Evolutionary conservation across 345 rosid species (phyloP).

Genomic region (Conringia planisiliqua): DNA sequence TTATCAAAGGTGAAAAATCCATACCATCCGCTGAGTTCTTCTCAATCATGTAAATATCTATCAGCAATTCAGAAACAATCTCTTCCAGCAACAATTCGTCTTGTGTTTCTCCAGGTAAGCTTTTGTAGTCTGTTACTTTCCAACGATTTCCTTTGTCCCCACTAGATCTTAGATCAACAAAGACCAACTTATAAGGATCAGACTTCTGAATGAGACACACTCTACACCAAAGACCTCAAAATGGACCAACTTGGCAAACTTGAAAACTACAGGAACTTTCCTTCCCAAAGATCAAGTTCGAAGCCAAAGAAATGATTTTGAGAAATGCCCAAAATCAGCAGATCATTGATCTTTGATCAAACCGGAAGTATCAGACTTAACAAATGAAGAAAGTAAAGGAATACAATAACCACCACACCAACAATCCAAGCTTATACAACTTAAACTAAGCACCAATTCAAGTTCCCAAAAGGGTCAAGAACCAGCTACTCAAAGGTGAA

Average conservation of each 20-base stretch:
- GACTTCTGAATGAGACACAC: neutral
- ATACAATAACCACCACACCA: conserved; percentile 17
- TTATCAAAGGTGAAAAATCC: conserved; percentile 55
- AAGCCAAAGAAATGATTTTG: conserved; percentile 28
- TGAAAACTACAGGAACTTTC: neutral
- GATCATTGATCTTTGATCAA: conserved; percentile 12
- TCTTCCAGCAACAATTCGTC: neutral
- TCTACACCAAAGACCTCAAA: conserved; percentile 5
- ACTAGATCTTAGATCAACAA: conserved; percentile 13
- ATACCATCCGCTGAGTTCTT: conserved; percentile 51
- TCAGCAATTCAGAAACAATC: conserved; percentile 4
- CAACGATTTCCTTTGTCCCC: neutral
- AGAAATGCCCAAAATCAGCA: conserved; percentile 21
- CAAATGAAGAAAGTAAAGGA: neutral
- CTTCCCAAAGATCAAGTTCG: conserved; percentile 5
- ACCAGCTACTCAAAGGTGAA: conserved; percentile 17
- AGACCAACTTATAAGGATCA: conserved; percentile 13
- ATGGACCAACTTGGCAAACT: neutral
- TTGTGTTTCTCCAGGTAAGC: neutral
- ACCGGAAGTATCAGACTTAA: neutral
- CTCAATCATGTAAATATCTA: conserved; percentile 29
- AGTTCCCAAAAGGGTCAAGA: conserved; percentile 17
- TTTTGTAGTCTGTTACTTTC: neutral
- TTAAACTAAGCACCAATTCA: conserved; percentile 11
- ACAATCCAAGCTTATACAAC: conserved; percentile 19